Conservation (phyloP, 495 filamentous ascomycete species). For the Aspergillus nidulans region DNA sequence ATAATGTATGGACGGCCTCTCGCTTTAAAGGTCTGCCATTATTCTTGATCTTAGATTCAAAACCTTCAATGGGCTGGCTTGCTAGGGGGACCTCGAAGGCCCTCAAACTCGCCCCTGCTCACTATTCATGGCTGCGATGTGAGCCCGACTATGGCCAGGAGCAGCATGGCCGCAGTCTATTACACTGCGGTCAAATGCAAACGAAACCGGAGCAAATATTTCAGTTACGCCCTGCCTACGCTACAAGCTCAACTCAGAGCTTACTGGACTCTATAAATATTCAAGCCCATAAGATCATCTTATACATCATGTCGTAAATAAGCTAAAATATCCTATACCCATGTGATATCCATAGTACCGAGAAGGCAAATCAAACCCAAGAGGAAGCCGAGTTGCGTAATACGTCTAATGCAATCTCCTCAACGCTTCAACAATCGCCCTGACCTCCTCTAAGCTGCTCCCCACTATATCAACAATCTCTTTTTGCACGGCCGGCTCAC, state of each 20-base stretch:
- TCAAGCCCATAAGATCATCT: background rate
- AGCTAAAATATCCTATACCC: background rate
- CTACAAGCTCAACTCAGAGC: background rate
- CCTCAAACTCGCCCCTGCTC: too few relatives aligned
- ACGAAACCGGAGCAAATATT: too few relatives aligned
- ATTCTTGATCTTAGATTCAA: too few relatives aligned
- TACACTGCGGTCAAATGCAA: too few relatives aligned
- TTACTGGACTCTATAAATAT: background rate
- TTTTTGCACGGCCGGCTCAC: constrained; percentile 57
- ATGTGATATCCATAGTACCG: background rate
- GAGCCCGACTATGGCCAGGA: too few relatives aligned
- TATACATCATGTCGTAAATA: background rate
- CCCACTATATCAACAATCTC: constrained; percentile 57
- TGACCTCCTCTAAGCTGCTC: constrained; percentile 65
- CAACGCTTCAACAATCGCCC: constrained; percentile 66
- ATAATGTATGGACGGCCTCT: background rate
- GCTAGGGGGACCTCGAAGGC: too few relatives aligned
- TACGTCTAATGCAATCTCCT: constrained; percentile 54
- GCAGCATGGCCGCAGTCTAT: too few relatives aligned
- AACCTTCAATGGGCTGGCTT: background rate
- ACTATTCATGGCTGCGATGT: too few relatives aligned
- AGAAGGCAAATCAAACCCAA: background rate
- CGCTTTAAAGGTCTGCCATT: too few relatives aligned
- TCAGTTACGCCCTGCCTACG: too few relatives aligned
- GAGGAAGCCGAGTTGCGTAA: background rate